Percentiles rank a stretch among this genome's conserved stretches.
phyloP scores from a whole-genome alignment of 23 red algal genomes.

The Cyanidioschyzon merolae region DNA sequence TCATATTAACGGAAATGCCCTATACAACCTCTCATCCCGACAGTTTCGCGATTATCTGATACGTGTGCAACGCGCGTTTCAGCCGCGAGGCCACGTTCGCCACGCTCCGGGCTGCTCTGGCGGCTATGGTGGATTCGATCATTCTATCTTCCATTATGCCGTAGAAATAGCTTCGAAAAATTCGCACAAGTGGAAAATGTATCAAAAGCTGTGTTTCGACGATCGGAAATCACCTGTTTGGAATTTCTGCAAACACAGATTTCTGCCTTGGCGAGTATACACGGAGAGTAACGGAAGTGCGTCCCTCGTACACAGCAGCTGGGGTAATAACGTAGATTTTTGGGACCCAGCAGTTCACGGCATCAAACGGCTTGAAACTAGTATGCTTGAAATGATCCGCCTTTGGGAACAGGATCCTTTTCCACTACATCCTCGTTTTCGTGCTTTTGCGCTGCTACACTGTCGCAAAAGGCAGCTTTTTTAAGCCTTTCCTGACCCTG shows the following conservation, averaged over 20 bases:
- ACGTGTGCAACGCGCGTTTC: slow-evolving; percentile 7
- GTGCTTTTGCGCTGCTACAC: neutral
- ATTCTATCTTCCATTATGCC: slow-evolving; percentile 19
- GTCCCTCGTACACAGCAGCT: slow-evolving; percentile 2
- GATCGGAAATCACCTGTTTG: neutral
- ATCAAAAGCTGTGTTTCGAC: neutral
- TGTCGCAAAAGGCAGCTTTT: neutral
- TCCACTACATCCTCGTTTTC: neutral
- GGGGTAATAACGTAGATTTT: neutral
- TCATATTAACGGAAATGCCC: slow-evolving; percentile 24
- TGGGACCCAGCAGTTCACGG: neutral
- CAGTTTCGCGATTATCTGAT: slow-evolving; percentile 8
- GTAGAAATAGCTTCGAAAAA: slow-evolving; percentile 1
- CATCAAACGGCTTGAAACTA: neutral
- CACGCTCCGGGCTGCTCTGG: slow-evolving; percentile 22
- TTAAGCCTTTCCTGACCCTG: neutral
- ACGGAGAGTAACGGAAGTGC: neutral
- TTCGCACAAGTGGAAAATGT: neutral
- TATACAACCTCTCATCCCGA: slow-evolving; percentile 5
- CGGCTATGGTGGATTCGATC: slow-evolving; percentile 22
- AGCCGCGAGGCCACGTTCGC: slow-evolving; percentile 13
- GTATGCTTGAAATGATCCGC: neutral
- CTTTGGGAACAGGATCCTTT: neutral
- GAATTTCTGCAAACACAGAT: slow-evolving; percentile 25
- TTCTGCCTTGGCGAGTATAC: neutral